Percentiles rank a stretch among this genome's conserved stretches.
Evolutionary conservation across 768 basidiomycete species (phyloP).

Genomic region (Lactarius sanguifluus): DNA sequence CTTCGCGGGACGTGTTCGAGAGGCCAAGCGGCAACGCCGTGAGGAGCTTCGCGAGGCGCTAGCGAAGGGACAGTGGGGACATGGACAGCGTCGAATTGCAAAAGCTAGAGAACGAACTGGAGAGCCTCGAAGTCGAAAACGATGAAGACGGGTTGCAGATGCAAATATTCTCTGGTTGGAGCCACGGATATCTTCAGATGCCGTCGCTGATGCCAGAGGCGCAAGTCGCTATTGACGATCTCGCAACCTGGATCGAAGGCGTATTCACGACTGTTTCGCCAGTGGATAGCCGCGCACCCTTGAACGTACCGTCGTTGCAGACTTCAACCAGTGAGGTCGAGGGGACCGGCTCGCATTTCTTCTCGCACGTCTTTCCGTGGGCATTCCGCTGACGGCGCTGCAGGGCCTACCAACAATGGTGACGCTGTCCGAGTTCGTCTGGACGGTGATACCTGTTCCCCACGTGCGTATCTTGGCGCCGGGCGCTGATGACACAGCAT

Average conservation of each 20-base stretch:
- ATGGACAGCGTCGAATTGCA: conserved; percentile 46
- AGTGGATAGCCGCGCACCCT: conserved; percentile 1
- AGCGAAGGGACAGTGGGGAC: conserved; percentile 57
- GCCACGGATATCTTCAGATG: conserved; percentile 98
- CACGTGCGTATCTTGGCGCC: conserved; percentile 22
- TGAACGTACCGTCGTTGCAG: conserved; percentile 9
- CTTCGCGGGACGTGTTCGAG: conserved; percentile 91
- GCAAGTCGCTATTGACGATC: conserved; percentile 70
- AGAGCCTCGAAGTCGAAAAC: conserved; percentile 60
- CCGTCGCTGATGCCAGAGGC: conserved; percentile 81
- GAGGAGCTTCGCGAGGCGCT: conserved; percentile 63
- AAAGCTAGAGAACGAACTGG: conserved; percentile 47
- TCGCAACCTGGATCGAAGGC: conserved; percentile 90
- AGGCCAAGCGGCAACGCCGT: conserved; percentile 87
- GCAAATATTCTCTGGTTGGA: conserved; percentile 94
- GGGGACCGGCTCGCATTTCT: conserved; percentile 17
- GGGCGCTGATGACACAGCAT: conserved; percentile 31
- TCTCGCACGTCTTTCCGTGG: conserved; percentile 28
- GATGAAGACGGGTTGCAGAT: conserved; percentile 96
- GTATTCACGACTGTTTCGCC: conserved; percentile 49
- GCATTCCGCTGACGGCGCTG: conserved; percentile 1
- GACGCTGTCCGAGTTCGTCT: neutral
- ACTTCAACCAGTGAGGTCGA: conserved; percentile 15
- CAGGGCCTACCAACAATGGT: neutral
- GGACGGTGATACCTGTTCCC: conserved; percentile 10